phyloP scores from a whole-genome alignment of 2,329 filamentous ascomycete genomes.

The Monilinia polystroma region DNA sequence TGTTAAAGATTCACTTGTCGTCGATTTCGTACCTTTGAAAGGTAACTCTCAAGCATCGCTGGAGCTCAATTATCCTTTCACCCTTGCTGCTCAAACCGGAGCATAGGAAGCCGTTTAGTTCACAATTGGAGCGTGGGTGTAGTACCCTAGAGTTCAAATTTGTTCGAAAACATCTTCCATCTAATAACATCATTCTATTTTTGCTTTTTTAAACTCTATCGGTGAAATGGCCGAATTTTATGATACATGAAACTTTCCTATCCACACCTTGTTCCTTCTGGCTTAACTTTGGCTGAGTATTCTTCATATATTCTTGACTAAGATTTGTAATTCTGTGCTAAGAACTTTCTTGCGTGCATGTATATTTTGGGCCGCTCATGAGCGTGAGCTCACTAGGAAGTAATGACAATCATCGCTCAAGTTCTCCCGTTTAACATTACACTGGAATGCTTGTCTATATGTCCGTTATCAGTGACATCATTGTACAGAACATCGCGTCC shows the following conservation, averaged over 20 bases:
- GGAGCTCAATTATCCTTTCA: slow-evolving; percentile 39
- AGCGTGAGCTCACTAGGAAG: neutral
- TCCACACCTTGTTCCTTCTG: neutral
- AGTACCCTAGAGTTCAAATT: neutral
- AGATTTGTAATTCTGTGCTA: neutral
- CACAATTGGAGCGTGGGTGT: neutral
- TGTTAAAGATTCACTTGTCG: slow-evolving; percentile 53
- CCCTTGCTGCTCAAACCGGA: slow-evolving; percentile 26
- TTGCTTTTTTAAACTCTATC: neutral
- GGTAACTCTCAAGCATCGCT: slow-evolving; percentile 41
- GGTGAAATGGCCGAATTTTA: neutral
- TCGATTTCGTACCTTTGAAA: slow-evolving; percentile 50
- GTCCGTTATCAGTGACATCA: neutral
- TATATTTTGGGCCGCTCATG: neutral
- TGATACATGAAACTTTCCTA: neutral
- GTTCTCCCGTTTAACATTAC: neutral
- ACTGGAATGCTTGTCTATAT: neutral
- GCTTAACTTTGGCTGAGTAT: neutral
- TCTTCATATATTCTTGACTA: neutral
- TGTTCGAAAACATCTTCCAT: neutral
- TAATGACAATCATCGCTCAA: neutral
- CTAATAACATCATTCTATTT: neutral
- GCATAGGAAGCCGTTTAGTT: neutral
- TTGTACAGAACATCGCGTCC: neutral
- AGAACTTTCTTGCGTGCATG: neutral